Evolutionary conservation across 2,329 filamentous ascomycete genomes (phyloP), one percentile per base, ranked within the genome.

Genomic region (Neopestalotiopsis clavispora): DNA sequence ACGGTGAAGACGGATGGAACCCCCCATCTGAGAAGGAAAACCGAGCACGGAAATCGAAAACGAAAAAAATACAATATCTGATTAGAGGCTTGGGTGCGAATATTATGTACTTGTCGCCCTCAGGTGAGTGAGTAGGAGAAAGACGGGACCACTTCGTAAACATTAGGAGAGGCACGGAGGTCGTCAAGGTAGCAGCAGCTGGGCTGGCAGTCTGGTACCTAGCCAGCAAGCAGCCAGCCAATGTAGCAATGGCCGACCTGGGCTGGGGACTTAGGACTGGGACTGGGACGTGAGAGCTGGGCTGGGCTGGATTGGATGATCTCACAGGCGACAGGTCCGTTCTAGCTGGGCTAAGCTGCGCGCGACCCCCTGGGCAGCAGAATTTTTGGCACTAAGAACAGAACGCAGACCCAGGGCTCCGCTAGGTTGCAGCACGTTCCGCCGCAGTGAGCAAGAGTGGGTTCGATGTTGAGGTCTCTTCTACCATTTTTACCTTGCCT

Each of bases 301-400:
- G 17, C 42, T 49, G 42, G 42, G 42, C 42, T 49, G 42, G 45
- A 52, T 52, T 52, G 17, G 20, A 52, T 52, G 17, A 52, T 49
- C 45, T 52, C 45, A 52, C 45, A 52, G 45, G 45, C 45, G 45
- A 34, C 23, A 59, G 57, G 57, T 59, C 28, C 23, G n/a, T 34
- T 59, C 13, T 38, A 38, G 34, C 34, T 62, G 59, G 38, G 28
- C 59, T 62, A 32, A 62, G 23, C 57, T 59, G 59, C 32, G 34
- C n/a, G 38, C 66, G 32, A 34, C 32, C 40, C 30, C 59, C 30
- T 34, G 57, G 57, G 23, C 34, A 60, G 59, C 52, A 67, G 57
- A 67, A 63, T 67, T 67, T 67, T 67, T 56, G 40, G 58, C 66
- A 57, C 66, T 67, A 63, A 20, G 45, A 52, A 20, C 17, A 9